These are phyloP conservation scores for Curvularia lunata DNA, from an alignment of 2,329 filamentous ascomycete species.

Conservation along the genomic window DNA sequence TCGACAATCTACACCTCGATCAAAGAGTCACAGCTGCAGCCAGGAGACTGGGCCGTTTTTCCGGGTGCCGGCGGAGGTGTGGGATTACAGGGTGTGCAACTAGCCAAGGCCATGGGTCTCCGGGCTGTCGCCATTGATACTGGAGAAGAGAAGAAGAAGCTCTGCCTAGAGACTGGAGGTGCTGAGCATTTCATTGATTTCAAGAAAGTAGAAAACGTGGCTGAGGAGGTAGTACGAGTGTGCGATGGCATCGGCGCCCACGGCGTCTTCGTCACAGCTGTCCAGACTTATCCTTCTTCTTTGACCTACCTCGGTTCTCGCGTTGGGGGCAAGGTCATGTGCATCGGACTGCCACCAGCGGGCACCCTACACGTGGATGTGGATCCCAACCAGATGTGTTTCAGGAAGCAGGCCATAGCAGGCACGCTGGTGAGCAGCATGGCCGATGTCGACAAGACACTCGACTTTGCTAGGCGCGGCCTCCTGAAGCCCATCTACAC, in stretches of 20 bases:
- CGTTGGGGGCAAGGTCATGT: slow-evolving; percentile 61
- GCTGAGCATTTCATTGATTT: slow-evolving; percentile 51
- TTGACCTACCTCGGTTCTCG: slow-evolving; percentile 51
- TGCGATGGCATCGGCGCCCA: slow-evolving; percentile 49
- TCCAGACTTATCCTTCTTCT: slow-evolving; percentile 41
- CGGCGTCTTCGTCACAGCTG: slow-evolving; percentile 49
- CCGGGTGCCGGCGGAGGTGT: slow-evolving; percentile 63
- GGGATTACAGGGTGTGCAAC: slow-evolving; percentile 63
- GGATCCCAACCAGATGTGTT: slow-evolving; percentile 45
- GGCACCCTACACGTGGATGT: slow-evolving; percentile 41
- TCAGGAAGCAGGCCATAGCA: slow-evolving; percentile 45
- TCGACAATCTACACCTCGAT: slow-evolving; percentile 65
- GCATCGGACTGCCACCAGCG: slow-evolving; percentile 53
- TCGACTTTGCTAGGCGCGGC: slow-evolving; percentile 59
- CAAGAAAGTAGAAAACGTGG: slow-evolving; percentile 41
- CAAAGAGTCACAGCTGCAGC: slow-evolving; percentile 56
- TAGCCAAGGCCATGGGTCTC: slow-evolving; percentile 50
- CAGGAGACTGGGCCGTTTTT: slow-evolving; percentile 63
- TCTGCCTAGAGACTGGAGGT: slow-evolving; percentile 41
- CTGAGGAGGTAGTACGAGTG: slow-evolving; percentile 41
- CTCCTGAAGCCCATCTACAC: slow-evolving; percentile 59
- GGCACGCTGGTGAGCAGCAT: slow-evolving; percentile 55
- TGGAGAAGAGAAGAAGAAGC: slow-evolving; percentile 44
- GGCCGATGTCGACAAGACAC: slow-evolving; percentile 55
- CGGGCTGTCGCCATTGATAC: slow-evolving; percentile 47